Base-by-base conservation (phyloP, 2,329 filamentous ascomycete genomes). In the Periglandula ipomoeae region DNA sequence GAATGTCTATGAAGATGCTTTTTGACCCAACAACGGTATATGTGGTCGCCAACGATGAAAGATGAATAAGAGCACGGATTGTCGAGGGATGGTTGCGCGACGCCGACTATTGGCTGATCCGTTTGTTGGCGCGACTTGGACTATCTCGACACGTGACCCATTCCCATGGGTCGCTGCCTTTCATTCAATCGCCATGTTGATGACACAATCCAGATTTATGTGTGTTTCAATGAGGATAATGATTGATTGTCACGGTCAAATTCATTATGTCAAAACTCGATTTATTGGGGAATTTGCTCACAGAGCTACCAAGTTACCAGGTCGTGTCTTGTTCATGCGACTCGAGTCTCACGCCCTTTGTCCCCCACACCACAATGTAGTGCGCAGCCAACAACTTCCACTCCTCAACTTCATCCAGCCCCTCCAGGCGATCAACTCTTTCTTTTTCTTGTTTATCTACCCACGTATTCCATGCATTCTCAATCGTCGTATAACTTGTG, bases 321-420 rank as follows among this genome's bases (percentile, higher is more conserved):
- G n/a, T n/a, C n/a, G n/a, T n/a, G n/a, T 22, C 30, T 32, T 32
- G 11, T 11, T 15, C 30, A 11, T 15, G 15, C 10, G 15, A 26
- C 22, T 43, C 43, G 26, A 53, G 48, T 3, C 46, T 38, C 23
- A 49, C 42, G n/a, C 59, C 62, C 30, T 79, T 82, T 79, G 86
- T 94, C 1, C 84, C 93, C 91, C 91, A 97, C 4, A 82, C 83
- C 39, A 98, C 77, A 54, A 90, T 82, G 61, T 98, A 98, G 71
- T 98, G 93, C 55, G 78, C 80, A 1, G 89, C 87, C 57, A 98
- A 67, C 56, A 98, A 67, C 59, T 84, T 76, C 85, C 93, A 95
- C 69, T 98, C 93, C 67, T 98, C 93, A 22, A 96, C 77, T 67
- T 98, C 93, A 68, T 98, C 93, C 53, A 98, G 66, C 59, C 93